These are phyloP conservation scores for Naganishia vishniacii DNA, from an alignment of 768 basidiomycete species.

Conservation along the genomic window DNA sequence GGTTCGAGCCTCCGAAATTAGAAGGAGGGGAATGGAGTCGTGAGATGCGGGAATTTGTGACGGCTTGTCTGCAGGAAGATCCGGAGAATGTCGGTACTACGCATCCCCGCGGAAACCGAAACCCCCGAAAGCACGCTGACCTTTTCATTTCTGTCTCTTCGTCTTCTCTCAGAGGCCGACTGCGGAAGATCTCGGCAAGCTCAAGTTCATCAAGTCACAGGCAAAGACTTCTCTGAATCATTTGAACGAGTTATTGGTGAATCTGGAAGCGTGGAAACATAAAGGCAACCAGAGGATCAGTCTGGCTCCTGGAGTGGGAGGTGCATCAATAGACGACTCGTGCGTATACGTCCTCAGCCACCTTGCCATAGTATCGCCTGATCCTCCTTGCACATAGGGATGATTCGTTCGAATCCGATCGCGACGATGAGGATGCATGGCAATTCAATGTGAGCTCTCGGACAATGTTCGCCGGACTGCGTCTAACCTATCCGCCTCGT, in stretches of 20 bases:
- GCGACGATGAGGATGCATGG: constrained; percentile 44
- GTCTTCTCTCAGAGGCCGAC: constrained; percentile 61
- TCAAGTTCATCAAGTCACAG: constrained; percentile 78
- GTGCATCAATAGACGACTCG: constrained; percentile 57
- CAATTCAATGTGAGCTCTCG: constrained; percentile 43
- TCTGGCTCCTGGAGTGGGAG: constrained; percentile 53
- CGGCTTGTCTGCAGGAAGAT: constrained; percentile 71
- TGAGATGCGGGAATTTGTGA: constrained; percentile 82
- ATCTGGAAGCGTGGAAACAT: constrained; percentile 67
- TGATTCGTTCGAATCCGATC: constrained; percentile 29
- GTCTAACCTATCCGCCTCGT: too few relatives aligned
- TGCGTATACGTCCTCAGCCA: too few relatives aligned
- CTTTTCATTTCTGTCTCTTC: neutral
- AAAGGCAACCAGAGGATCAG: constrained; percentile 69
- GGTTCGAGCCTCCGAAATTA: constrained; percentile 68
- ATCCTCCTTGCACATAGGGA: constrained; percentile 4
- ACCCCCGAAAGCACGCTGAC: too few relatives aligned
- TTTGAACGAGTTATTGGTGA: constrained; percentile 73
- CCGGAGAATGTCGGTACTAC: constrained; percentile 69
- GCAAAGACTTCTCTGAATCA: constrained; percentile 63
- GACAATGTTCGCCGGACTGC: too few relatives aligned
- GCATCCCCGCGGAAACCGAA: too few relatives aligned
- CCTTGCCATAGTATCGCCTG: too few relatives aligned
- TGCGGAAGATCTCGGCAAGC: constrained; percentile 77
- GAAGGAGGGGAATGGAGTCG: constrained; percentile 71